These are phyloP conservation scores for Quambalaria eucalypti DNA, from an alignment of 1,284 basidiomycete genomes.

Conservation along the genomic window DNA sequence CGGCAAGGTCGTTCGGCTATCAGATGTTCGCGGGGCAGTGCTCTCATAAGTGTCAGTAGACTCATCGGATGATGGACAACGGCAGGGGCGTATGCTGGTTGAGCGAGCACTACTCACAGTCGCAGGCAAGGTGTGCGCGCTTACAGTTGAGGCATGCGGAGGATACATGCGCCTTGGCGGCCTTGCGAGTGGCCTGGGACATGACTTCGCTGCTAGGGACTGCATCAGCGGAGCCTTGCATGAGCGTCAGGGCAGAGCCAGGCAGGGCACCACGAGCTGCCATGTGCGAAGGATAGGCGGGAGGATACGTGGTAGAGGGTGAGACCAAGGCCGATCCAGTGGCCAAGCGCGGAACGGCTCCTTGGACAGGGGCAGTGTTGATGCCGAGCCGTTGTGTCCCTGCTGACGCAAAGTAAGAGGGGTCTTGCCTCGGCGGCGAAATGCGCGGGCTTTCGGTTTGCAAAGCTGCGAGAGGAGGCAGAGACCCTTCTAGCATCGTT, in stretches of 20 bases:
- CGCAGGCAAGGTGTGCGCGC: constrained; percentile 32
- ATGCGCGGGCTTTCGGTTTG: background rate
- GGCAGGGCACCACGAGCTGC: background rate
- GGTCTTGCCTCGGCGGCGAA: background rate
- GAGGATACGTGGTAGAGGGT: background rate
- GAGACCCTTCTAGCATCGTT: background rate
- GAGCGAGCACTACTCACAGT: too few species aligned
- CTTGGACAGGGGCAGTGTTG: background rate
- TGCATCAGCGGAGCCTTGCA: background rate
- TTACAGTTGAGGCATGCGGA: constrained; percentile 38
- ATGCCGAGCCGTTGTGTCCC: background rate
- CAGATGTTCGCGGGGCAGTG: constrained; percentile 1
- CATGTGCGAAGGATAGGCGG: background rate
- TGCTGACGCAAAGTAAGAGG: background rate
- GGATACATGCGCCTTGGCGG: constrained; percentile 27
- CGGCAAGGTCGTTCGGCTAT: constrained; percentile 28
- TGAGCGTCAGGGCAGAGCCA: background rate
- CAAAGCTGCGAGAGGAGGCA: background rate
- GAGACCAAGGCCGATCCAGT: background rate
- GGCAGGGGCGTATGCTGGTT: too few species aligned
- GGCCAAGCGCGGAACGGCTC: background rate
- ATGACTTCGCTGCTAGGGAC: background rate
- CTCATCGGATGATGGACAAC: background rate
- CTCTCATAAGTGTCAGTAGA: background rate
- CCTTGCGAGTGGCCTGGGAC: constrained; percentile 10